Evolutionary conservation across 2,329 filamentous ascomycete genomes (phyloP).

Genomic region (Chaetoscypha palmicola): DNA sequence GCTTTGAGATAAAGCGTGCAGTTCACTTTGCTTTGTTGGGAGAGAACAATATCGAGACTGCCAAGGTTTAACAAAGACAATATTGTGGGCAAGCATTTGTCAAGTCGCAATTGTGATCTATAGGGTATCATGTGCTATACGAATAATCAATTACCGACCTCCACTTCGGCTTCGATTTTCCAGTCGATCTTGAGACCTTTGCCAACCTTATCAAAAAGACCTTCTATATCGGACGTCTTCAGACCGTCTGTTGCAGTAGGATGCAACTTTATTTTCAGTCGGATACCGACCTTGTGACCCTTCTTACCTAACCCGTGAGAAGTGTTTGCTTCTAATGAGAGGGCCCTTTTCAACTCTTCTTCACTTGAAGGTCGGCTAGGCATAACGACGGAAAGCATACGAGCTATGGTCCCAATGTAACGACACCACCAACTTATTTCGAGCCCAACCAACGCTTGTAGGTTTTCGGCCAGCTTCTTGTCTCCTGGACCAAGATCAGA

Average conservation of each 20-base stretch:
- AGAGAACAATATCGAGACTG: too few species aligned
- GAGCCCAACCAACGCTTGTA: conserved; percentile 22
- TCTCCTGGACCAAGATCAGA: conserved; percentile 49
- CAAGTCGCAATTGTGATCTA: too few species aligned
- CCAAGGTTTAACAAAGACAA: too few species aligned
- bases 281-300: conserved; percentile 19
- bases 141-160: not conserved
- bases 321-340: conserved; percentile 4
- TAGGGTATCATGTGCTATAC: too few species aligned
- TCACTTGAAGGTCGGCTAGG: conserved; percentile 1
- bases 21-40: too few species aligned
- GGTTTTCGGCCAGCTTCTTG: conserved; percentile 17
- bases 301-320: conserved; percentile 14
- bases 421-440: conserved; percentile 29
- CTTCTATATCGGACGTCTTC: conserved; percentile 27
- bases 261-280: conserved; percentile 34
- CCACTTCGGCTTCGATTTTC: conserved; percentile 24
- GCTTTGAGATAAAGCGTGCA: too few species aligned
- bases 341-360: not conserved
- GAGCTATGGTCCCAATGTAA: conserved; percentile 25
- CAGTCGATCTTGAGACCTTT: conserved; percentile 45
- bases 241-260: conserved; percentile 9
- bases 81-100: too few species aligned
- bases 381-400: conserved; percentile 14
- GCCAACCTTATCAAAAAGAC: conserved; percentile 42